Evolutionary conservation across 2,329 filamentous ascomycete genomes (phyloP).

Genomic region (Calonectria honghensis): DNA sequence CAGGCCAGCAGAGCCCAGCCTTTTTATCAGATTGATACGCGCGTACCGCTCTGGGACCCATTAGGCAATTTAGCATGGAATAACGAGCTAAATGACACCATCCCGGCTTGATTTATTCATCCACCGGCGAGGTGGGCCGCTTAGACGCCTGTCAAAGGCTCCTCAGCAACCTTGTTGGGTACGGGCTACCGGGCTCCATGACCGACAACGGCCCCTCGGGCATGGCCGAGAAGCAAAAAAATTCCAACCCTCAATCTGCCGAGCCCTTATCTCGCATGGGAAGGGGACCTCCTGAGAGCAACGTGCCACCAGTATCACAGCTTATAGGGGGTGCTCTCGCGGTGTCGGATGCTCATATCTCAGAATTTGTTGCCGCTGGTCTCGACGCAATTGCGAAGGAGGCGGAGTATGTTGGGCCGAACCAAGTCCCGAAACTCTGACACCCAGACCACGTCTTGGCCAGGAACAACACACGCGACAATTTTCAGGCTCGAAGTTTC

Average conservation of each 20-base stretch:
- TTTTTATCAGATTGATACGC: slow-evolving; percentile 48
- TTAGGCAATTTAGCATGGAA: slow-evolving; percentile 54
- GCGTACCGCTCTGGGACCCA: slow-evolving; percentile 30
- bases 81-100: slow-evolving; percentile 58
- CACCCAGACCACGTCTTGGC: background rate
- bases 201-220: slow-evolving; percentile 45
- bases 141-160: slow-evolving; percentile 46
- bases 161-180: slow-evolving; percentile 49
- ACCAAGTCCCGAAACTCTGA: slow-evolving; percentile 25
- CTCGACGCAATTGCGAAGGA: slow-evolving; percentile 18
- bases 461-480: background rate
- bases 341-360: slow-evolving; percentile 2
- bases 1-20: slow-evolving; percentile 41
- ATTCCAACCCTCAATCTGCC: slow-evolving; percentile 43
- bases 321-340: slow-evolving; percentile 22
- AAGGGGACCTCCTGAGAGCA: slow-evolving; percentile 27
- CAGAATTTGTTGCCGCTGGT: slow-evolving; percentile 10
- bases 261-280: slow-evolving; percentile 37
- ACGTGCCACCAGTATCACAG: slow-evolving; percentile 11
- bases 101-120: slow-evolving; percentile 47
- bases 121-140: slow-evolving; percentile 52
- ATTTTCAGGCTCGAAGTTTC: slow-evolving; percentile 4
- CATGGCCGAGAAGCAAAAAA: slow-evolving; percentile 41
- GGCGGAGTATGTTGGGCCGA: slow-evolving; percentile 25
- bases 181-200: slow-evolving; percentile 45